These are phyloP conservation scores for Xylaria scruposa DNA, from an alignment of 495 filamentous ascomycete genomes.

Conservation along the genomic window DNA sequence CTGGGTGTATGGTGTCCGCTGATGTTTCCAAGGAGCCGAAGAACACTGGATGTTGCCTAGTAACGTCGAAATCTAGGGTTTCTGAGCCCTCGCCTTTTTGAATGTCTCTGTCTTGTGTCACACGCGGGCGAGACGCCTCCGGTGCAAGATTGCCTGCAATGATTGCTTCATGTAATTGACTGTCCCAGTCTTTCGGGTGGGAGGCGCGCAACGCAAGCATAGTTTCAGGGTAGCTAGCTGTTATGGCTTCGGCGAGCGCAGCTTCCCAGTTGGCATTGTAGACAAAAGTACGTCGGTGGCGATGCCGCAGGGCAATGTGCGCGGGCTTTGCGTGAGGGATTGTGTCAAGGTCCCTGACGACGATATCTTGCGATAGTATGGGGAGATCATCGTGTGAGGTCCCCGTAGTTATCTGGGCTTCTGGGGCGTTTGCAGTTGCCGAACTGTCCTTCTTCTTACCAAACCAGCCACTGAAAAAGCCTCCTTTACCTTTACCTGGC, in stretches of 20 bases:
- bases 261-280: conserved; percentile 46
- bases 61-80: conserved; percentile 34
- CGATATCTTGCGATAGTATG: conserved; percentile 22
- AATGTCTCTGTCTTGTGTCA: conserved; percentile 42
- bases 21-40: conserved; percentile 41
- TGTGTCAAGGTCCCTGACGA: conserved; percentile 33
- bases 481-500: conserved; percentile 18
- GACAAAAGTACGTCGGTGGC: conserved; percentile 25
- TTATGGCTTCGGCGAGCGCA: conserved; percentile 44
- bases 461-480: conserved; percentile 33
- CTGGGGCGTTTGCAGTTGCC: background rate
- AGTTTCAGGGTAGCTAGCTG: conserved; percentile 35
- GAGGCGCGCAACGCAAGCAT: conserved; percentile 32
- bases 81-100: conserved; percentile 27
- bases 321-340: conserved; percentile 26
- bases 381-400: conserved; percentile 16
- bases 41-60: conserved; percentile 50
- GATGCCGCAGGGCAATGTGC: conserved; percentile 29
- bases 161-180: conserved; percentile 27
- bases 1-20: conserved; percentile 47
- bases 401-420: background rate
- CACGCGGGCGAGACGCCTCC: conserved; percentile 27
- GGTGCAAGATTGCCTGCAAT: conserved; percentile 26
- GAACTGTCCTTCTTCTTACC: conserved; percentile 29
- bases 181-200: conserved; percentile 34